Percentiles rank a stretch among this genome's conserved stretches.
Conservation (phyloP, 2,329 filamentous ascomycete genomes). For the Rachicladosporium sp. region DNA sequence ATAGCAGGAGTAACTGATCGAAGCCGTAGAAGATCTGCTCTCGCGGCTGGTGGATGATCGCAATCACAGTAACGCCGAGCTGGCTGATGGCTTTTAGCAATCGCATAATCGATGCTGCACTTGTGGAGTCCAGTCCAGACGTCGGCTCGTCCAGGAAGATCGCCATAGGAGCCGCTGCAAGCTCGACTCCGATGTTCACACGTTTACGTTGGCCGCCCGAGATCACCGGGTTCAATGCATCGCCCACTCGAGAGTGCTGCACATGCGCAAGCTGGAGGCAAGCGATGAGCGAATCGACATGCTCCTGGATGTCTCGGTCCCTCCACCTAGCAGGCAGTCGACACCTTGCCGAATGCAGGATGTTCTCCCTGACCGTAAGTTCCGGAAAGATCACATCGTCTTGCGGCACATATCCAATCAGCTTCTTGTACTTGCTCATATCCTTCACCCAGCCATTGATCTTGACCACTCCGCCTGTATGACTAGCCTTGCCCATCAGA, state of each 20-base stretch:
- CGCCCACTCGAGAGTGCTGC: slow-evolving; percentile 40
- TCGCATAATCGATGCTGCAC: slow-evolving; percentile 44
- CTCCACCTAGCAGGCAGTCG: slow-evolving; percentile 42
- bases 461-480: slow-evolving; percentile 38
- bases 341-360: slow-evolving; percentile 46
- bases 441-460: slow-evolving; percentile 37
- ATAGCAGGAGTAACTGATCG: slow-evolving; percentile 44
- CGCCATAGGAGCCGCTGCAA: slow-evolving; percentile 44
- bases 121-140: slow-evolving; percentile 36
- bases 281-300: slow-evolving; percentile 45
- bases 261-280: slow-evolving; percentile 43
- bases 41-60: slow-evolving; percentile 49
- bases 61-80: slow-evolving; percentile 45
- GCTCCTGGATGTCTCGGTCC: slow-evolving; percentile 36
- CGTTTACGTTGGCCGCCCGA: slow-evolving; percentile 46
- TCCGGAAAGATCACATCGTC: slow-evolving; percentile 49
- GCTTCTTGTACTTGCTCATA: slow-evolving; percentile 43
- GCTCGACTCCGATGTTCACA: slow-evolving; percentile 47
- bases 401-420: slow-evolving; percentile 51
- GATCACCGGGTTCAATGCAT: slow-evolving; percentile 39
- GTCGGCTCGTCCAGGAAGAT: slow-evolving; percentile 24
- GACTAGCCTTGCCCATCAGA: slow-evolving; percentile 45
- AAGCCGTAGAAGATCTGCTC: slow-evolving; percentile 47
- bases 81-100: slow-evolving; percentile 42
- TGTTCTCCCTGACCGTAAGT: slow-evolving; percentile 50